A percentile compares a stretch with the other conserved stretches of the same genome.
phyloP scores from a whole-genome alignment of 2,329 filamentous ascomycete species.

The Fusarium oligoseptatum region DNA sequence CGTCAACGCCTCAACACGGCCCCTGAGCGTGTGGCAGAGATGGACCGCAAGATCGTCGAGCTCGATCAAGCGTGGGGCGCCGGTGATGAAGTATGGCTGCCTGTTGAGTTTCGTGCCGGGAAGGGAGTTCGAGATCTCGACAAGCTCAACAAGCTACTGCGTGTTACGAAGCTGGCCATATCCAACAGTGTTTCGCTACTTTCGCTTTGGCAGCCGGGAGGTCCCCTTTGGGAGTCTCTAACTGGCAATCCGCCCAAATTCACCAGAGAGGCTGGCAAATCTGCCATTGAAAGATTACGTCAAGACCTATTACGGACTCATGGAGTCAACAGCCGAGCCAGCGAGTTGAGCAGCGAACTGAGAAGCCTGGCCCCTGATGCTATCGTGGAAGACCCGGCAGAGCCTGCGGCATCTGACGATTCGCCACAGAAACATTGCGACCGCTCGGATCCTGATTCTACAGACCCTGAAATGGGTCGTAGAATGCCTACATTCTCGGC shows the following conservation, averaged over 20 bases:
- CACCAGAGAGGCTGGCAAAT: not conserved
- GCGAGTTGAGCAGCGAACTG: not conserved
- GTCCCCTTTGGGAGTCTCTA: not conserved
- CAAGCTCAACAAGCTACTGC: not conserved
- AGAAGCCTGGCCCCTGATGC: not conserved
- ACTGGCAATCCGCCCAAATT: conserved; percentile 1
- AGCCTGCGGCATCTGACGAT: not conserved
- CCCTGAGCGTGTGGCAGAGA: not conserved
- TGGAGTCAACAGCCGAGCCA: not conserved
- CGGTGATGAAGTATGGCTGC: not conserved
- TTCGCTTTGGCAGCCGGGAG: not conserved
- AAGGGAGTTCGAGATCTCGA: not conserved
- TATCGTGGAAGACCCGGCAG: not conserved
- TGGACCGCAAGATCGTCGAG: not conserved
- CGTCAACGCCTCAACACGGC: not conserved
- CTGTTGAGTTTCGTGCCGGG: not conserved
- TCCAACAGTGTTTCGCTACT: not conserved
- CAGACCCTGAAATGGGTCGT: not conserved
- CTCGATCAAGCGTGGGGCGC: not conserved
- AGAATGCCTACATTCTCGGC: not conserved
- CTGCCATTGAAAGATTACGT: not conserved
- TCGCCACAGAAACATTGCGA: not conserved
- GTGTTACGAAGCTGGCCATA: not conserved
- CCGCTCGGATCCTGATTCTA: not conserved
- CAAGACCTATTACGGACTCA: not conserved